Conservation (phyloP, 345 rosid genomes). For the Aegle marmelos region DNA sequence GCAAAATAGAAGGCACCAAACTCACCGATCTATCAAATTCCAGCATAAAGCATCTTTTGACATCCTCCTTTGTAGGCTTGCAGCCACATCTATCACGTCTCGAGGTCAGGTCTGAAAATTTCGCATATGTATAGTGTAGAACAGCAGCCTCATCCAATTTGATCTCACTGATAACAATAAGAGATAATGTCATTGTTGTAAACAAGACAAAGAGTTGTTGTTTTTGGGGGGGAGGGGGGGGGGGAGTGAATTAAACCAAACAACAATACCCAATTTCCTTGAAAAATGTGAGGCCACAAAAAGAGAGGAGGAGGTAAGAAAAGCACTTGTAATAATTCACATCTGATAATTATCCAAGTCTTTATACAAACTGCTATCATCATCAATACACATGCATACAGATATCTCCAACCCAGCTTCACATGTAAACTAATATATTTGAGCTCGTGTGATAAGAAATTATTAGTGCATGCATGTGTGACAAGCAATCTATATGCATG, state of each 20-base stretch:
- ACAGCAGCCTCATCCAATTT: slow-evolving; percentile 97
- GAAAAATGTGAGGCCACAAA: background rate
- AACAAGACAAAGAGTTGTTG: background rate
- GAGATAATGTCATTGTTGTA: background rate
- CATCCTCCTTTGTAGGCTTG: slow-evolving; percentile 96
- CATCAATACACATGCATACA: background rate
- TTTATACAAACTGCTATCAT: background rate
- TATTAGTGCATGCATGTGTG: background rate
- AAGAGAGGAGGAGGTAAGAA: background rate
- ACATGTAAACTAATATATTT: background rate
- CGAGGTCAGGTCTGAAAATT: slow-evolving; percentile 89
- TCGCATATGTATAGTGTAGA: slow-evolving; percentile 86
- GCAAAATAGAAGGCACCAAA: slow-evolving; percentile 14
- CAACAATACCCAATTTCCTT: background rate
- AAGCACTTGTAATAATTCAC: background rate
- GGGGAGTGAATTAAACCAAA: too few species aligned
- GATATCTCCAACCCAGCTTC: background rate
- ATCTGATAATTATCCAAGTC: background rate
- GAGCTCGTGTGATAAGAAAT: background rate
- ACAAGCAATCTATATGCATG: background rate
- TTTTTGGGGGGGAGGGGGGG: too few species aligned
- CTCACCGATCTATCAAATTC: slow-evolving; percentile 95
- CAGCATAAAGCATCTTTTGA: slow-evolving; percentile 97
- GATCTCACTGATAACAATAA: slow-evolving; percentile 53
- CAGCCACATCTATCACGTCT: slow-evolving; percentile 96